A percentile compares a stretch with the other conserved stretches of the same genome.
phyloP scores from a whole-genome alignment of 2,329 filamentous ascomycete genomes.

The Sphaceloma murrayae region DNA sequence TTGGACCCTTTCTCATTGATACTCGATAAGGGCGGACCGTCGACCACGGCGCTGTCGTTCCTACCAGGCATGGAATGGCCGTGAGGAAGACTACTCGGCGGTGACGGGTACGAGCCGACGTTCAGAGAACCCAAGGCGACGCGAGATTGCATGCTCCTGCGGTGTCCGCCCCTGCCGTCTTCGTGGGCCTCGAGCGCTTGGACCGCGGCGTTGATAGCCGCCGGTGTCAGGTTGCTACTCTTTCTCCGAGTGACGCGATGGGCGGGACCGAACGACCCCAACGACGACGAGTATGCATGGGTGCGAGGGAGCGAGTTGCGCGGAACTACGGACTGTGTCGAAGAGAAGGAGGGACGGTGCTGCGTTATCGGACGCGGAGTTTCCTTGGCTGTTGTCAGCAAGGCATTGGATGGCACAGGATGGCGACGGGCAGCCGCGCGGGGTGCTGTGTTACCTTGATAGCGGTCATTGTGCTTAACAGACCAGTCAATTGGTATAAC shows the following conservation, averaged over 20 bases:
- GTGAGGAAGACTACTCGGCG: constrained; percentile 59
- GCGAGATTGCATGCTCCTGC: constrained; percentile 63
- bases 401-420: constrained; percentile 10
- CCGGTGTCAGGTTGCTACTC: constrained; percentile 75
- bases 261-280: constrained; percentile 64
- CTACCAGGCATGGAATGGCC: constrained; percentile 23
- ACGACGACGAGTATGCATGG: constrained; percentile 73
- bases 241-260: constrained; percentile 88
- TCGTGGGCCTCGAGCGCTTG: constrained; percentile 47
- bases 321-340: constrained; percentile 50
- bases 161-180: constrained; percentile 48
- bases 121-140: constrained; percentile 39
- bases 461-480: constrained; percentile 9
- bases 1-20: constrained; percentile 33
- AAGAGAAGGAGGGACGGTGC: constrained; percentile 47
- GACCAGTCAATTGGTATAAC: background rate
- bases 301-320: constrained; percentile 61
- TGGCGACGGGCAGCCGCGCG: background rate
- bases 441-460: constrained; percentile 9
- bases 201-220: constrained; percentile 39
- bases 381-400: constrained; percentile 23
- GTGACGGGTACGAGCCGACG: constrained; percentile 51
- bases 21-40: constrained; percentile 51
- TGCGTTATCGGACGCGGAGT: constrained; percentile 36
- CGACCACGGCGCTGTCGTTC: constrained; percentile 49